Evolutionary conservation across 495 filamentous ascomycete genomes (phyloP).

Genomic region (Cercophora samala): DNA sequence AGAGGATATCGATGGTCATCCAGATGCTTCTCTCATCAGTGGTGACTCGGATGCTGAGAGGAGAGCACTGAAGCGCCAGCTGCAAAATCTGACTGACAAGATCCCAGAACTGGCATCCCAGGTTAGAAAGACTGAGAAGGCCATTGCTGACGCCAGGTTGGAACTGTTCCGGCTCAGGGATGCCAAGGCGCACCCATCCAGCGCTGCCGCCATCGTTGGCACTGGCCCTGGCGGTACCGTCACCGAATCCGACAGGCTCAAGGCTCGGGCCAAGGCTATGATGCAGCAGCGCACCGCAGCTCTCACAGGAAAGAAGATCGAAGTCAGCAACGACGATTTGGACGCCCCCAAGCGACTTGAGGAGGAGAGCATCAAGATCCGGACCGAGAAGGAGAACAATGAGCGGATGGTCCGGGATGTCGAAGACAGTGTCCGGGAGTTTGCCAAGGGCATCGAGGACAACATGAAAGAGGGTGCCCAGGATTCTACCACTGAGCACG

Average conservation of each 20-base stretch:
- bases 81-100: conserved; percentile 83
- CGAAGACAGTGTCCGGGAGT: conserved; percentile 93
- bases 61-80: conserved; percentile 76
- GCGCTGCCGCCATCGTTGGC: conserved; percentile 79
- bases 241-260: conserved; percentile 91
- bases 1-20: conserved; percentile 93
- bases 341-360: conserved; percentile 80
- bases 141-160: conserved; percentile 87
- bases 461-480: conserved; percentile 80
- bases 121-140: conserved; percentile 84
- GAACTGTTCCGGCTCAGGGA: conserved; percentile 92
- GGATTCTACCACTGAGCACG: conserved; percentile 68
- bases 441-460: conserved; percentile 76
- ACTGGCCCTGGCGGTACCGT: conserved; percentile 89
- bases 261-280: conserved; percentile 92
- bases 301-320: conserved; percentile 75
- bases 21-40: conserved; percentile 67
- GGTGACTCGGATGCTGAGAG: conserved; percentile 84
- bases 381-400: conserved; percentile 85
- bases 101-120: conserved; percentile 90
- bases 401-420: conserved; percentile 95
- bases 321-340: conserved; percentile 60
- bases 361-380: conserved; percentile 76
- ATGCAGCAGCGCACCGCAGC: conserved; percentile 97
- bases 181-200: conserved; percentile 84